These are phyloP conservation scores for Paratinospora sagittata DNA, from an alignment of 164 flowering plant genomes.

Conservation along the genomic window DNA sequence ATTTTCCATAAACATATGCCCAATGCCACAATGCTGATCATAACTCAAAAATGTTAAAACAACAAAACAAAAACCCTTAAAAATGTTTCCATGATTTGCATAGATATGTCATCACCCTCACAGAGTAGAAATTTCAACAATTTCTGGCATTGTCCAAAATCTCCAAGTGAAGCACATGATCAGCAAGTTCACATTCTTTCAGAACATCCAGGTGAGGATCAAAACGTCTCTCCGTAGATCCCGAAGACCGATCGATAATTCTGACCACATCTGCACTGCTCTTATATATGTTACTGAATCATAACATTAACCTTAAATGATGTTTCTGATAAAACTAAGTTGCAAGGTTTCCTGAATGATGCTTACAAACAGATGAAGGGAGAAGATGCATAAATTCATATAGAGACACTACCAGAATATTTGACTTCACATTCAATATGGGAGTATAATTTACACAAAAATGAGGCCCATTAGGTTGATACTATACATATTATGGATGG, in stretches of 20 bases:
- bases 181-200: too few species aligned
- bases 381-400: neutral
- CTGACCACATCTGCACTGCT: neutral
- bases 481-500: neutral
- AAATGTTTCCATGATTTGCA: neutral
- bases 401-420: neutral
- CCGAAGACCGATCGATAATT: neutral
- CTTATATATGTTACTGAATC: neutral
- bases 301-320: neutral
- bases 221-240: too few species aligned
- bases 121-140: neutral
- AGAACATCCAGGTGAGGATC: too few species aligned
- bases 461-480: neutral
- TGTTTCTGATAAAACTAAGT: neutral
- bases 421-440: neutral
- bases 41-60: too few species aligned
- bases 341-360: neutral
- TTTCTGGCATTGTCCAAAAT: neutral
- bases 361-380: neutral
- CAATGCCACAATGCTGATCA: too few species aligned
- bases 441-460: neutral
- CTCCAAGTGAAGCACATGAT: too few species aligned
- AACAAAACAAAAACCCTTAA: too few species aligned
- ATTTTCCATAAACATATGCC: too few species aligned
- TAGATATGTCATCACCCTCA: neutral